Evolutionary conservation across 352 stramenopile genomes (phyloP).

Genomic region (Pythium rishiriense): DNA sequence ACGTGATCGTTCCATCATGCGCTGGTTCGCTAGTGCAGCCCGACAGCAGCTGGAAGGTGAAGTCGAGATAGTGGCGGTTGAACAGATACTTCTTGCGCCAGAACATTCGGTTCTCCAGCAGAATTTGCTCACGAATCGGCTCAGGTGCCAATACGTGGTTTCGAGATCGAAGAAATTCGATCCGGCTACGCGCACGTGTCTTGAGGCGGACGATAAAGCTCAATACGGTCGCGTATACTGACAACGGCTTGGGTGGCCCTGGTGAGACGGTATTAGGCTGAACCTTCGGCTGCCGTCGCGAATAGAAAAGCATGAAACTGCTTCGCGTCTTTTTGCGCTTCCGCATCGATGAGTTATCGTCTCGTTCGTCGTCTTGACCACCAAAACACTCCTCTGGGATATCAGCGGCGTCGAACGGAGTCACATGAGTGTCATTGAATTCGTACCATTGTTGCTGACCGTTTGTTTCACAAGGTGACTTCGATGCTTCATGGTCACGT

Average conservation of each 20-base stretch:
- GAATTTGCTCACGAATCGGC: slow-evolving; percentile 73
- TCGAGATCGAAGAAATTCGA: slow-evolving; percentile 50
- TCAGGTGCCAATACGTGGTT: slow-evolving; percentile 61
- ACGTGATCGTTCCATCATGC: slow-evolving; percentile 18
- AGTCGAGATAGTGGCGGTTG: slow-evolving; percentile 67
- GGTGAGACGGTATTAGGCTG: not conserved
- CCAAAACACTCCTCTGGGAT: slow-evolving; percentile 77
- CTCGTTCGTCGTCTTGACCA: slow-evolving; percentile 27
- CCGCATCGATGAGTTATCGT: slow-evolving; percentile 4
- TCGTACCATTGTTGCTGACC: slow-evolving; percentile 64
- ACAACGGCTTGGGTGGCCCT: slow-evolving; percentile 26
- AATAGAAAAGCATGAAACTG: slow-evolving; percentile 89
- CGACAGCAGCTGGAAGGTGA: slow-evolving; percentile 78
- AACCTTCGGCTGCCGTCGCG: slow-evolving; percentile 51
- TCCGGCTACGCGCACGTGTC: slow-evolving; percentile 22
- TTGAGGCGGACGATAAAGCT: slow-evolving; percentile 29
- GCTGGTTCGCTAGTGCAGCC: slow-evolving; percentile 54
- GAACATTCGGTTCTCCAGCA: slow-evolving; percentile 82
- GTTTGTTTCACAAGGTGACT: slow-evolving; percentile 2
- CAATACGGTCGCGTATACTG: slow-evolving; percentile 27
- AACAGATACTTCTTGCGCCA: slow-evolving; percentile 88
- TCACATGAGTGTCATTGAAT: slow-evolving; percentile 88
- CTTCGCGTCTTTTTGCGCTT: slow-evolving; percentile 78
- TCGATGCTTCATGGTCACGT: slow-evolving; percentile 49
- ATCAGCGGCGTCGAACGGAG: slow-evolving; percentile 63